These are phyloP conservation scores for Thelonectria rubi DNA, from an alignment of 2,329 filamentous ascomycete genomes.

Conservation along the genomic window DNA sequence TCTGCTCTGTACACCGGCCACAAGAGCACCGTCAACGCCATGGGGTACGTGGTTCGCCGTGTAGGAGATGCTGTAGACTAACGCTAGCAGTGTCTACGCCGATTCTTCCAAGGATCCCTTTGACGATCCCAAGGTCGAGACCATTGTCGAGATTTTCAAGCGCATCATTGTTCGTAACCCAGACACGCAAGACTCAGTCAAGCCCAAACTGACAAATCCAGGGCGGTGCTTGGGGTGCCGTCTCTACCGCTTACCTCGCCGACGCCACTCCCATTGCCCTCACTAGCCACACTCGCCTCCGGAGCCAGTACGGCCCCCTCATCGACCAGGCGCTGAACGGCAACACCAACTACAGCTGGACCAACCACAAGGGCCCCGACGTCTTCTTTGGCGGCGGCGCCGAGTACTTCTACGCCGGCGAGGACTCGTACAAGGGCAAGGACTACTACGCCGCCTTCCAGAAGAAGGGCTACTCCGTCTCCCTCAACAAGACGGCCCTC, in stretches of 20 bases:
- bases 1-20: slow-evolving; percentile 84
- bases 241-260: slow-evolving; percentile 82
- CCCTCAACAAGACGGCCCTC: slow-evolving; percentile 78
- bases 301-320: slow-evolving; percentile 74
- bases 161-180: slow-evolving; percentile 68
- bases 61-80: neutral
- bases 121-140: slow-evolving; percentile 89
- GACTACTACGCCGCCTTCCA: slow-evolving; percentile 84
- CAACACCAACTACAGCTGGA: slow-evolving; percentile 83
- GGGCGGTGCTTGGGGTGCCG: slow-evolving; percentile 68
- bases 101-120: slow-evolving; percentile 78
- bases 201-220: slow-evolving; percentile 35
- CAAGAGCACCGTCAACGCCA: slow-evolving; percentile 83
- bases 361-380: slow-evolving; percentile 76
- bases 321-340: slow-evolving; percentile 82
- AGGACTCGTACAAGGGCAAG: slow-evolving; percentile 71
- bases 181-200: neutral
- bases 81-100: slow-evolving; percentile 67
- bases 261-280: slow-evolving; percentile 85
- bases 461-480: slow-evolving; percentile 76
- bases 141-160: slow-evolving; percentile 79
- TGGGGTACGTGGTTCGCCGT: slow-evolving; percentile 60
- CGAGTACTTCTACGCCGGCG: slow-evolving; percentile 77
- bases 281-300: slow-evolving; percentile 75
- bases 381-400: slow-evolving; percentile 86